phyloP scores from a whole-genome alignment of 2,329 filamentous ascomycete genomes.

The Colletotrichum lupini region DNA sequence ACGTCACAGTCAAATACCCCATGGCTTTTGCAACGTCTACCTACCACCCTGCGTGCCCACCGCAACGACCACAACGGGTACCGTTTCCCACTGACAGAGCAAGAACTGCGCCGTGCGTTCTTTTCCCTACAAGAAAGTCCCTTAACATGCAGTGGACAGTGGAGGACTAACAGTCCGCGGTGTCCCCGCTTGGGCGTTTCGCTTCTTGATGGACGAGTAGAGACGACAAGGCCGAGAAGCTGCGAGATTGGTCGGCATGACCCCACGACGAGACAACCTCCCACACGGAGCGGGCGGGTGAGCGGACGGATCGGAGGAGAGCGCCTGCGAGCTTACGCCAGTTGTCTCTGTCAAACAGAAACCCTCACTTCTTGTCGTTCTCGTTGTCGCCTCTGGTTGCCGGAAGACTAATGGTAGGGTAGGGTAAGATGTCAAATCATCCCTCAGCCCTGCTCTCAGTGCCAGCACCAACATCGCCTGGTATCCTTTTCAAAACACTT shows the following conservation, averaged over 20 bases:
- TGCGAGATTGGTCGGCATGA: constrained; percentile 3
- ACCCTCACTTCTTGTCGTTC: not conserved
- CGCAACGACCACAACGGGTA: not conserved
- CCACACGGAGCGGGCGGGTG: constrained; percentile 12
- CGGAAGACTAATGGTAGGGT: not conserved
- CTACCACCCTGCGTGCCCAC: not conserved
- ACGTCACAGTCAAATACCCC: not conserved
- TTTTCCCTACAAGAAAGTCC: not conserved
- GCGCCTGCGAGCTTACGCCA: not conserved
- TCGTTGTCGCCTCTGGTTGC: not conserved
- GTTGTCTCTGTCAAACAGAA: not conserved
- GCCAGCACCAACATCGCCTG: too few relatives aligned
- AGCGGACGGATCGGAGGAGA: constrained; percentile 7
- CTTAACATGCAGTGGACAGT: not conserved
- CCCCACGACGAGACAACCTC: constrained; percentile 5
- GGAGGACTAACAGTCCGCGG: not conserved
- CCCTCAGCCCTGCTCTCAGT: not conserved
- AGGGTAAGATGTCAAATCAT: not conserved
- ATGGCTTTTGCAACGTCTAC: not conserved
- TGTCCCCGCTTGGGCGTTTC: constrained; percentile 19
- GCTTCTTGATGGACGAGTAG: constrained; percentile 13
- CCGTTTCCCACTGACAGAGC: not conserved
- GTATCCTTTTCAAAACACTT: not conserved
- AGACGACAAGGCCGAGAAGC: constrained; percentile 3
- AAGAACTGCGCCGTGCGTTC: not conserved